Conservation (phyloP, 2,329 filamentous ascomycete genomes). For the Phaeosphaeria sp. region DNA sequence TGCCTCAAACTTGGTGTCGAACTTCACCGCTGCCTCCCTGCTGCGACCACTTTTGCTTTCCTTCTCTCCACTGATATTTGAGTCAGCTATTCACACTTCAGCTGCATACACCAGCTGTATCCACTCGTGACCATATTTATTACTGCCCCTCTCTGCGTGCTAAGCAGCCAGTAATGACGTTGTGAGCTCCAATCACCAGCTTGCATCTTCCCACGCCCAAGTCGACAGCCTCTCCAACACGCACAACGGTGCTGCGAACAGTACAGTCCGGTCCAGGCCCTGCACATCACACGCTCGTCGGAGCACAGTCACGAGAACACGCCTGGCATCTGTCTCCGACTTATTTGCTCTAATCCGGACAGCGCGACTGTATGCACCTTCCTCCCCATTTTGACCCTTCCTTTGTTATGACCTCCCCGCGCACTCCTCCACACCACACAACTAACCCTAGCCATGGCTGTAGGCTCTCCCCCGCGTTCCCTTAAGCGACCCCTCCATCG, state of each 20-base stretch:
- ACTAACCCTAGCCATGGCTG: slow-evolving; percentile 40
- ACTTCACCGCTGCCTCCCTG: slow-evolving; percentile 1
- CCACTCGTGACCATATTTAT: background rate
- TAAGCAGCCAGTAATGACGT: slow-evolving; percentile 22
- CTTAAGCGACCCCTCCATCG: slow-evolving; percentile 34
- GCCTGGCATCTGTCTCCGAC: slow-evolving; percentile 16
- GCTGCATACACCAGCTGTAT: background rate
- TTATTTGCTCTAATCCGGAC: slow-evolving; percentile 11
- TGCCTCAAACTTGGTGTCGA: background rate
- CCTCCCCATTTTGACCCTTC: slow-evolving; percentile 9
- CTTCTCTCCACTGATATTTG: background rate
- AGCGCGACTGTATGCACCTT: slow-evolving; percentile 27
- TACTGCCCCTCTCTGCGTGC: background rate
- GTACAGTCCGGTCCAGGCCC: slow-evolving; percentile 10
- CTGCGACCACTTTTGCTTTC: background rate
- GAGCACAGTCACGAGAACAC: slow-evolving; percentile 39
- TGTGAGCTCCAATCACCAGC: slow-evolving; percentile 39
- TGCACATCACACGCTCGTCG: slow-evolving; percentile 13
- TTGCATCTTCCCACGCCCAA: slow-evolving; percentile 35
- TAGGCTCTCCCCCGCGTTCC: slow-evolving; percentile 35
- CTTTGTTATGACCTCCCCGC: slow-evolving; percentile 11
- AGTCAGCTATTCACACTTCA: background rate
- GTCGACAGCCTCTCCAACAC: slow-evolving; percentile 3
- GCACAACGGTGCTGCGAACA: slow-evolving; percentile 1
- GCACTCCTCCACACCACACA: slow-evolving; percentile 11